phyloP scores from a whole-genome alignment of 2,329 filamentous ascomycete species.

The Pestalotiopsis fici region DNA sequence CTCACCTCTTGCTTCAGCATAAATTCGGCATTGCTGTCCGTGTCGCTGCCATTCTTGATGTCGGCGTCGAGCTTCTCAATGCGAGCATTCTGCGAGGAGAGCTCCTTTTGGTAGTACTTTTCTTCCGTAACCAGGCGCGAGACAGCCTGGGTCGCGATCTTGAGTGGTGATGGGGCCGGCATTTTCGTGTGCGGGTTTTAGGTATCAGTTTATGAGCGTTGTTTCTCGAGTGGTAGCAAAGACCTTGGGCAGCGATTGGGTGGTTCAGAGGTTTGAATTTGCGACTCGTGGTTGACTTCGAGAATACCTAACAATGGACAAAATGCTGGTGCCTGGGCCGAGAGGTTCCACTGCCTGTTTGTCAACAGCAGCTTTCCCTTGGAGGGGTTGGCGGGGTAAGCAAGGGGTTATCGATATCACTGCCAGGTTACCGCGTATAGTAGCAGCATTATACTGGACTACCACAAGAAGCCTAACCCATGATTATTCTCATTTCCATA shows the following conservation, averaged over 20 bases:
- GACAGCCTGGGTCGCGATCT: constrained; percentile 79
- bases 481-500: no score
- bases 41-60: constrained; percentile 48
- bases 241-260: not conserved
- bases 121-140: constrained; percentile 90
- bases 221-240: not conserved
- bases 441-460: not conserved
- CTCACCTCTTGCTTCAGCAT: constrained; percentile 84
- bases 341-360: constrained; percentile 16
- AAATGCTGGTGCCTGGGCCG: not conserved
- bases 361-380: constrained; percentile 27
- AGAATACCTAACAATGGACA: not conserved
- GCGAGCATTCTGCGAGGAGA: constrained; percentile 71
- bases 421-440: not conserved
- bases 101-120: constrained; percentile 84
- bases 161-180: constrained; percentile 74
- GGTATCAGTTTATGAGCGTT: not conserved
- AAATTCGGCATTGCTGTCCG: constrained; percentile 76
- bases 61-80: constrained; percentile 69
- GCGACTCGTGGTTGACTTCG: not conserved
- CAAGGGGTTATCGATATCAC: constrained; percentile 1
- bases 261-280: not conserved
- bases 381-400: constrained; percentile 34
- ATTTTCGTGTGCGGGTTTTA: constrained; percentile 51
- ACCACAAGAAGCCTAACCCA: no score